These are phyloP conservation scores for Colletotrichum orchidophilum DNA, from an alignment of 2,329 filamentous ascomycete genomes.

Conservation along the genomic window DNA sequence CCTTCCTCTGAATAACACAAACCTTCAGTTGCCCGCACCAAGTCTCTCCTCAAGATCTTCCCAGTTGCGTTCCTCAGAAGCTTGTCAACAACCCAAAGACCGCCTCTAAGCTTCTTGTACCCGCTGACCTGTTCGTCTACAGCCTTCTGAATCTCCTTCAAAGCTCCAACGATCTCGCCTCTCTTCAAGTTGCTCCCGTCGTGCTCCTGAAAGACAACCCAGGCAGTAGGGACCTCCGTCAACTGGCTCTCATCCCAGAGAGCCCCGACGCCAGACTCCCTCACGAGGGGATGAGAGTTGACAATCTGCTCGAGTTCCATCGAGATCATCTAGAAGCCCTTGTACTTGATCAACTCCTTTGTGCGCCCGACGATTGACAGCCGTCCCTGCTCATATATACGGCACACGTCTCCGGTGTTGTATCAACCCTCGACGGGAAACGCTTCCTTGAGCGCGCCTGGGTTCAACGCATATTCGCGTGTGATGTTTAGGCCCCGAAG, in stretches of 20 bases:
- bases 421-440: conserved; percentile 53
- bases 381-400: conserved; percentile 43
- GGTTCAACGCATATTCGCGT: conserved; percentile 50
- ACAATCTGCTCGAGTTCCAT: conserved; percentile 47
- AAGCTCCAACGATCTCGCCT: conserved; percentile 19
- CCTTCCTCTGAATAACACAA: conserved; percentile 41
- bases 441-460: conserved; percentile 46
- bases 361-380: conserved; percentile 49
- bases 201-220: conserved; percentile 44
- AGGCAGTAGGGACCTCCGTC: conserved; percentile 50
- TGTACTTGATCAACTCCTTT: conserved; percentile 54
- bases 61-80: conserved; percentile 49
- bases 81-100: conserved; percentile 44
- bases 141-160: conserved; percentile 19
- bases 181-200: conserved; percentile 31
- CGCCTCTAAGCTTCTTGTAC: conserved; percentile 52
- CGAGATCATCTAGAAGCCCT: conserved; percentile 52
- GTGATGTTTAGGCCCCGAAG: conserved; percentile 55
- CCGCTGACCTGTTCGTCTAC: conserved; percentile 49
- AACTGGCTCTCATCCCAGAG: conserved; percentile 48
- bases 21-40: conserved; percentile 43
- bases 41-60: conserved; percentile 47
- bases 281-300: conserved; percentile 48
- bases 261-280: conserved; percentile 46
- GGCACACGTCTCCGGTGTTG: conserved; percentile 56